A percentile compares a stretch with the other conserved stretches of the same genome.
phyloP scores from a whole-genome alignment of 371 early-diverging fungal genomes.

The Capillidium rhysosporum region DNA sequence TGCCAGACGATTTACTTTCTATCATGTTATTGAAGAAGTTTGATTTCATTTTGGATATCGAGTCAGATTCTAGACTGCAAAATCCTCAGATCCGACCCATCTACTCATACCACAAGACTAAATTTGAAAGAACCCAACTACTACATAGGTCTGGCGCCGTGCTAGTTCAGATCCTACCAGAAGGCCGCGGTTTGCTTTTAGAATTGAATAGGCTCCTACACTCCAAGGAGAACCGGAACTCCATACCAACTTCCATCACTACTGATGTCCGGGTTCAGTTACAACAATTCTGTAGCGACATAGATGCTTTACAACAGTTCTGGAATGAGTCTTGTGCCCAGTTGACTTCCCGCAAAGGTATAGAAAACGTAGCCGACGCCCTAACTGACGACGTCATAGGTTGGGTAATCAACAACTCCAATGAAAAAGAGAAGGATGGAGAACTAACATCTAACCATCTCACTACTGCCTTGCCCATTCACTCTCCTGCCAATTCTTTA shows the following conservation, averaged over 20 bases:
- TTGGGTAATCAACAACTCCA: no score
- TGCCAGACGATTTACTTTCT: constrained; percentile 35
- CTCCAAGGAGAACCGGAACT: constrained; percentile 12
- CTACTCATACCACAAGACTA: constrained; percentile 43
- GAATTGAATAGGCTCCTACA: constrained; percentile 66
- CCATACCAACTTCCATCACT: not conserved
- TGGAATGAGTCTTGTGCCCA: not conserved
- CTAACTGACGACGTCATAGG: constrained; percentile 1
- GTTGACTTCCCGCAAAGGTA: constrained; percentile 14
- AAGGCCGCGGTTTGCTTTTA: constrained; percentile 67
- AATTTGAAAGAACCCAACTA: constrained; percentile 65
- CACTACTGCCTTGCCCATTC: no score
- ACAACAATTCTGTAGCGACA: constrained; percentile 8
- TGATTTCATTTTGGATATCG: constrained; percentile 85
- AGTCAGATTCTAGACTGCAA: constrained; percentile 49
- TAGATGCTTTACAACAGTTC: not conserved
- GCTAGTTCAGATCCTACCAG: constrained; percentile 67
- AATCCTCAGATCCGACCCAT: constrained; percentile 12
- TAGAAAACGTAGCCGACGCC: constrained; percentile 9
- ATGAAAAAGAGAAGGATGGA: no score
- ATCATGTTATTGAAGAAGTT: constrained; percentile 57
- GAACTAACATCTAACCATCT: no score
- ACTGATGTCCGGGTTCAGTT: not conserved
- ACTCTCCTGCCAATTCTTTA: no score
- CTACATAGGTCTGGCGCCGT: constrained; percentile 80